Evolutionary conservation across 2,329 filamentous ascomycete genomes (phyloP).

Genomic region (Tolypocladium album): DNA sequence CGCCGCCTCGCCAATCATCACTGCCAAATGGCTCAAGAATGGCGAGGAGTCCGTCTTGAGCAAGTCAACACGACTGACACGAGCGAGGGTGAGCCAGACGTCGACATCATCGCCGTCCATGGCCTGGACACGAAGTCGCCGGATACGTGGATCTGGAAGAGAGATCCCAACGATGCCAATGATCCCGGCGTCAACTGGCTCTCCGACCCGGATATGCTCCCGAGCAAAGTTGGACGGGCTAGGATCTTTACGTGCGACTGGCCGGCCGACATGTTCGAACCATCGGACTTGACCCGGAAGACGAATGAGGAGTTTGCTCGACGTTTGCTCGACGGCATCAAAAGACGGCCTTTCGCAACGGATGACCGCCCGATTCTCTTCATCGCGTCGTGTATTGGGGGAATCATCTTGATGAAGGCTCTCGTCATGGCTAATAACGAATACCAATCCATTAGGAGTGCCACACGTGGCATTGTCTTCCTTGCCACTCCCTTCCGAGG

Average conservation of each 20-base stretch:
- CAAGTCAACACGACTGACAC: not conserved
- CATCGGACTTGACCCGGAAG: constrained; percentile 6
- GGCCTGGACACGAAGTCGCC: constrained; percentile 18
- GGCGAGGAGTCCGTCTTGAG: not conserved
- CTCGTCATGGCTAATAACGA: constrained; percentile 10
- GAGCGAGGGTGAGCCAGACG: constrained; percentile 3
- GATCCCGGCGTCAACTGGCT: constrained; percentile 13
- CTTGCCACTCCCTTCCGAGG: constrained; percentile 18
- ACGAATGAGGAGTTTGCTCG: constrained; percentile 10
- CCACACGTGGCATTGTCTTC: constrained; percentile 14
- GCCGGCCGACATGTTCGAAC: constrained; percentile 12
- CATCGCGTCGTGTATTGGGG: constrained; percentile 22
- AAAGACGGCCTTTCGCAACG: constrained; percentile 2
- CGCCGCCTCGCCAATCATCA: no score
- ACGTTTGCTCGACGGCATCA: constrained; percentile 12
- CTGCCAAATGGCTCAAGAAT: no score
- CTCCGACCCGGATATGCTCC: constrained; percentile 12
- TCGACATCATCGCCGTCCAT: constrained; percentile 25
- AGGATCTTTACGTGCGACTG: constrained; percentile 19
- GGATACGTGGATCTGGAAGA: constrained; percentile 15
- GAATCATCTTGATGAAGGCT: constrained; percentile 17
- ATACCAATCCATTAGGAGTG: constrained; percentile 7
- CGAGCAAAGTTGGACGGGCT: constrained; percentile 5
- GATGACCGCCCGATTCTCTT: constrained; percentile 16
- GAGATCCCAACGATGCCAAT: not conserved